Conservation (phyloP, 164 flowering plant genomes). For the Euptelea pleiosperma region DNA sequence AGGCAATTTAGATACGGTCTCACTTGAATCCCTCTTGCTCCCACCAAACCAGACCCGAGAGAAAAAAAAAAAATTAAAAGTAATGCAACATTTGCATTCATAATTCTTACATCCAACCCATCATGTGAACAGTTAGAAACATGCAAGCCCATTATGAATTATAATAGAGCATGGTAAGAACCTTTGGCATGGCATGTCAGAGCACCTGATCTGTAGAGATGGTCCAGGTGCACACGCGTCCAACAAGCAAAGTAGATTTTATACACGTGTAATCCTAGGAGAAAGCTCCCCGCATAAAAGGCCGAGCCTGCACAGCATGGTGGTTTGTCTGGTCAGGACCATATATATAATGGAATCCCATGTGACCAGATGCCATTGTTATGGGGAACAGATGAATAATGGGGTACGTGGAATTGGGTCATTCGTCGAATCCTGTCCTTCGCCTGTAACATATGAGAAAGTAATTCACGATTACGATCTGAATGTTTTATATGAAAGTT, state of each 20-base stretch:
- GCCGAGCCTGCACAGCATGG: neutral
- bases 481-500: too few relatives aligned
- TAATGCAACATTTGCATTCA: neutral
- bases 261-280: neutral
- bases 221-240: constrained; percentile 3
- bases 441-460: too few relatives aligned
- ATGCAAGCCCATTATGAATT: neutral
- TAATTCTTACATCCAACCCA: neutral
- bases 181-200: neutral
- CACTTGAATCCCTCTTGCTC: constrained; percentile 28
- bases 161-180: too few relatives aligned
- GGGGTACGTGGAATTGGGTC: neutral
- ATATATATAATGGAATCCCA: constrained; percentile 3
- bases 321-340: too few relatives aligned
- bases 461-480: too few relatives aligned
- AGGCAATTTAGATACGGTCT: constrained; percentile 30
- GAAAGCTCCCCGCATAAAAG: neutral
- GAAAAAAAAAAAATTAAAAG: neutral
- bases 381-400: constrained; percentile 4
- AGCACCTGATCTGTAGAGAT: neutral
- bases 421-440: too few relatives aligned
- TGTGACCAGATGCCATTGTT: constrained; percentile 1
- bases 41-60: neutral
- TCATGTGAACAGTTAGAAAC: constrained; percentile 1
- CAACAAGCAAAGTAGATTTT: neutral